These are phyloP conservation scores for Kodamaea jinghongensis DNA, from an alignment of 805 yeast genomes.

Conservation along the genomic window DNA sequence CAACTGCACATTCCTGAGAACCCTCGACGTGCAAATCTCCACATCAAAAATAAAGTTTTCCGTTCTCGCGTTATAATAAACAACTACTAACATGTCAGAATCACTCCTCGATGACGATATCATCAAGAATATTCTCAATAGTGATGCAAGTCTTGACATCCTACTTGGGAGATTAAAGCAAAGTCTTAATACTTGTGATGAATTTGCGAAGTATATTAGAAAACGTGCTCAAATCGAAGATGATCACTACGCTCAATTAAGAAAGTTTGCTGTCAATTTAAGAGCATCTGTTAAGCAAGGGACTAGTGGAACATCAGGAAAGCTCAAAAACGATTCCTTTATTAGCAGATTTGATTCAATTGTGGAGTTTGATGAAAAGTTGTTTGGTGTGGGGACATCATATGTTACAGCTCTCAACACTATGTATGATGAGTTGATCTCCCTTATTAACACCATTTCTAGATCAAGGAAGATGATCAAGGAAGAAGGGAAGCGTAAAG, in stretches of 20 bases:
- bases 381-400: slow-evolving; percentile 64
- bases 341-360: slow-evolving; percentile 63
- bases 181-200: slow-evolving; percentile 79
- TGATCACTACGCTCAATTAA: slow-evolving; percentile 71
- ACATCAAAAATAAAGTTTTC: slow-evolving; percentile 2
- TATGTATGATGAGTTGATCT: slow-evolving; percentile 80
- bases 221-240: slow-evolving; percentile 77
- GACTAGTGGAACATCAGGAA: slow-evolving; percentile 24
- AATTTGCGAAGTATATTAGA: slow-evolving; percentile 73
- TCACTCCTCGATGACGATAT: slow-evolving; percentile 41
- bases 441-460: slow-evolving; percentile 67
- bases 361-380: slow-evolving; percentile 73
- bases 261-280: slow-evolving; percentile 63
- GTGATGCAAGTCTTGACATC: slow-evolving; percentile 77
- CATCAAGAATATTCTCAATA: slow-evolving; percentile 50
- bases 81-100: slow-evolving; percentile 5
- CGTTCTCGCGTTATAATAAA: no score
- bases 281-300: slow-evolving; percentile 45
- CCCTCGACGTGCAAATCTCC: not conserved
- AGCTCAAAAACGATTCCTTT: slow-evolving; percentile 63
- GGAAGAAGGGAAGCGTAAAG: slow-evolving; percentile 78
- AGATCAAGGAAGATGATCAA: slow-evolving; percentile 73
- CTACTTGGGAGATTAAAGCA: slow-evolving; percentile 73
- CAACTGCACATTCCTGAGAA: no score
- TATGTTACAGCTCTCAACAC: slow-evolving; percentile 76